Base-by-base conservation (phyloP, 495 filamentous ascomycete species). In the Tuber microsphaerosporum region DNA sequence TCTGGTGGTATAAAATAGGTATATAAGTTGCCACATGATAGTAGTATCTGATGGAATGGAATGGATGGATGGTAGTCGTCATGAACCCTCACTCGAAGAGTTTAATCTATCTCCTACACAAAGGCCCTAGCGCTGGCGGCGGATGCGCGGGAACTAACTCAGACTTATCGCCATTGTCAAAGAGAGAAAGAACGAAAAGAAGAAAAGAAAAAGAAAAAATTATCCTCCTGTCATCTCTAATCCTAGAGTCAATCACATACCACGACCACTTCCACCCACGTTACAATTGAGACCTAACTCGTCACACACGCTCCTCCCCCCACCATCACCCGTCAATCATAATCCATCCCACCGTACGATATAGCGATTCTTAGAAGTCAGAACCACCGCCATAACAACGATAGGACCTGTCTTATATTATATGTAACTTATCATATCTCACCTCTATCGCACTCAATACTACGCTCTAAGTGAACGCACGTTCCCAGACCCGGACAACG, bases 141-240 rank as follows among this genome's bases (percentile, higher is more conserved):
- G 71, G 44, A n/a, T 48, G 37, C 20, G 26, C 71, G 44, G 44
- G 37, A 48, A 37, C 43, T 31, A 42, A 20, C 20, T 19, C 22
- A 16, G 37, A 41, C 20, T 34, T 16, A 42, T 44, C 31, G 41
- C n/a, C 39, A n/a, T 44, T 7, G 12, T 37, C 56, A 46, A 46
- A 74, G 31, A 70, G 22, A 39, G 44, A 37, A 22, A 51, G 68
- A 74, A 56, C 41, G 71, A 72, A 56, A 56, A 71, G 71, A 72
- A 56, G 22, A 75, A 72, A 44, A 46, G n/a, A 22, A 39, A 39
- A 71, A 71, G 4, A 71, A 45, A n/a, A 74, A 71, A 74, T 68
- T 19, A 37, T 42, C 39, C 31, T 70, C 41, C 34, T 41, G 19
- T 42, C 74, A 34, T 45, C 39, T 34, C 43, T 75, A 16, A 51